Conservation (phyloP, 139 green algal genomes). For the Tetraselmis chui region DNA sequence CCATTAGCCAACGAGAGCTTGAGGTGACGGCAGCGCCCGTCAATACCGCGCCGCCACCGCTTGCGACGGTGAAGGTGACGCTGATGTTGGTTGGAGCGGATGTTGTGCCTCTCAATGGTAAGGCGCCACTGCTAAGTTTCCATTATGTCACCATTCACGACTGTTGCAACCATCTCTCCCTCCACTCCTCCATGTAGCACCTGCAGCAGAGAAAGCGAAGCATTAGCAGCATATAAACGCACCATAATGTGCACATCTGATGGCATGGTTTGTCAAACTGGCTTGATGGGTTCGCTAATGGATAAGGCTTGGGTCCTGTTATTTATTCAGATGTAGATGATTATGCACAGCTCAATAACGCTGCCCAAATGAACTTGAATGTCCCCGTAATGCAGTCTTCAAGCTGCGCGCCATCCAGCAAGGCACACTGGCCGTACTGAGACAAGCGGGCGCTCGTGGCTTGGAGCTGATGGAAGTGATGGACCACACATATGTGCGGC, state of each 20-base stretch:
- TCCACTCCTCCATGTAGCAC: background rate
- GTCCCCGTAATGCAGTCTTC: no score
- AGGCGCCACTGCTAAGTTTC: background rate
- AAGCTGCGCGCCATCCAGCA: background rate
- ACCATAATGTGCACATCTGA: no score
- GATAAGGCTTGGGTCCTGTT: no score
- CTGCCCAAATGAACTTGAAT: no score
- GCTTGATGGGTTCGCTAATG: no score
- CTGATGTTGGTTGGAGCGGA: background rate
- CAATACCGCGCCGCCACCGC: background rate
- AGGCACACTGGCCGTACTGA: background rate
- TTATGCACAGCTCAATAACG: no score
- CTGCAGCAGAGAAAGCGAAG: no score
- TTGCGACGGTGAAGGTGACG: background rate
- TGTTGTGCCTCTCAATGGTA: background rate
- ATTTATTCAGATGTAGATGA: no score
- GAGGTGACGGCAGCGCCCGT: background rate
- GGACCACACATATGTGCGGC: background rate
- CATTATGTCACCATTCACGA: no score
- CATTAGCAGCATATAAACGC: no score
- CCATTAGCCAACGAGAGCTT: background rate
- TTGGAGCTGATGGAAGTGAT: background rate
- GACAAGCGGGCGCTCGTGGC: background rate
- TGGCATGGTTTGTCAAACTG: no score
- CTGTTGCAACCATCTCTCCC: no score